Evolutionary conservation across 495 filamentous ascomycete genomes (phyloP).

Genomic region (Hypoxylon crocopeplum): DNA sequence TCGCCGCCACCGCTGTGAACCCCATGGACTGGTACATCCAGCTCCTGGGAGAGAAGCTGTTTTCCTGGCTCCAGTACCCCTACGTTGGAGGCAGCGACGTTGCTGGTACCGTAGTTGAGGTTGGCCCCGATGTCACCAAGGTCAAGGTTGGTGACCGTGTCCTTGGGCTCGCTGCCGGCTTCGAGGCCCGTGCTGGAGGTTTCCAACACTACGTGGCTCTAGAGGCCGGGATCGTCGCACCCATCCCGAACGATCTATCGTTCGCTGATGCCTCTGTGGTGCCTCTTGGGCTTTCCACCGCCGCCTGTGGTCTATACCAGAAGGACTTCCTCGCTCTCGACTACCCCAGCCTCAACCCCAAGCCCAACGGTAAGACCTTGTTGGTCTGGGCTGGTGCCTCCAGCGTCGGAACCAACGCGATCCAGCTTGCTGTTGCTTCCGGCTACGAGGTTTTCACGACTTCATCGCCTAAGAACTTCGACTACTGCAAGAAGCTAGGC

Average conservation of each 20-base stretch:
- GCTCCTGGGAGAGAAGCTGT: constrained; percentile 21
- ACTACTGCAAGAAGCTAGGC: constrained; percentile 59
- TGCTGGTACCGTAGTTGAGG: constrained; percentile 57
- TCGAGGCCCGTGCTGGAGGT: constrained; percentile 32
- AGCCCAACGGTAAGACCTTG: constrained; percentile 43
- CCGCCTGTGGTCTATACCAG: constrained; percentile 53
- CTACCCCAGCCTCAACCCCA: constrained; percentile 31
- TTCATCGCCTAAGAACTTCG: constrained; percentile 60
- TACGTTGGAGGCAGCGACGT: constrained; percentile 58
- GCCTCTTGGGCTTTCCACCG: constrained; percentile 56
- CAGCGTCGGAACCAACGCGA: constrained; percentile 66
- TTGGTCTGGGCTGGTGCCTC: constrained; percentile 67
- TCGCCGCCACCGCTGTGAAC: constrained; percentile 45
- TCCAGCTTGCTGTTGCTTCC: constrained; percentile 66
- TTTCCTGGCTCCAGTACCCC: constrained; percentile 47
- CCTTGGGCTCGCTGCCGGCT: constrained; percentile 31
- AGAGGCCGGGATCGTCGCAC: constrained; percentile 21
- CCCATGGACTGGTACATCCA: constrained; percentile 54
- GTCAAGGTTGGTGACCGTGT: constrained; percentile 59
- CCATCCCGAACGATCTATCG: constrained; percentile 49
- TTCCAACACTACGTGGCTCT: constrained; percentile 50
- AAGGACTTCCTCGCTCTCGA: constrained; percentile 45
- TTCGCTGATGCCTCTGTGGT: constrained; percentile 54
- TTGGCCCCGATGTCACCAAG: constrained; percentile 51
- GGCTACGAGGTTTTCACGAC: constrained; percentile 68